Conservation (phyloP, 2,329 filamentous ascomycete genomes). For the Nannizziopsis barbatae region DNA sequence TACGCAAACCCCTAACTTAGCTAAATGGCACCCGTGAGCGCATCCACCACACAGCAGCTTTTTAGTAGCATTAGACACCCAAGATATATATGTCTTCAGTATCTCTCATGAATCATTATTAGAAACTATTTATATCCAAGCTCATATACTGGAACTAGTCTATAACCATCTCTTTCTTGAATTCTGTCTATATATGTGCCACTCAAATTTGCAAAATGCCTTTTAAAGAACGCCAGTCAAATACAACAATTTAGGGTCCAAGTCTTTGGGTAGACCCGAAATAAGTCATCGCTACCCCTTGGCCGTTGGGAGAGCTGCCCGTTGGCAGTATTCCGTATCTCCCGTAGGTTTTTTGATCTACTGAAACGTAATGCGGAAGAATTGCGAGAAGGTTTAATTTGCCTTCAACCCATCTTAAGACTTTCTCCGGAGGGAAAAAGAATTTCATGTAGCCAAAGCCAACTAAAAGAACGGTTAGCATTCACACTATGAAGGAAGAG, state of each 20-base stretch:
- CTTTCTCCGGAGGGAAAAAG: conserved; percentile 78
- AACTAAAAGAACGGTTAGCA: conserved; percentile 39
- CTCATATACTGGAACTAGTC: conserved; percentile 3
- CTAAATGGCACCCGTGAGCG: too few species aligned
- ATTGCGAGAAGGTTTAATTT: conserved; percentile 76
- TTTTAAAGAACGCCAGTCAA: neutral
- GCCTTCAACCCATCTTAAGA: conserved; percentile 74
- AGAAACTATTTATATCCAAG: conserved; percentile 6
- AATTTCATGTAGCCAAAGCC: conserved; percentile 82
- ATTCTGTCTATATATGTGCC: neutral
- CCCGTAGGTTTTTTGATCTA: conserved; percentile 92
- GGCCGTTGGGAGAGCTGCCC: conserved; percentile 23
- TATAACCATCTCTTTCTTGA: neutral
- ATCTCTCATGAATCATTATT: conserved; percentile 8
- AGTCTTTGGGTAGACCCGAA: conserved; percentile 54
- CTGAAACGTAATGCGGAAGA: conserved; percentile 81
- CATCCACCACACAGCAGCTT: neutral
- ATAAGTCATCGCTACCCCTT: conserved; percentile 45
- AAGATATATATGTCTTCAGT: neutral
- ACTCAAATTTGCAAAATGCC: neutral
- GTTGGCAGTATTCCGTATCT: conserved; percentile 78
- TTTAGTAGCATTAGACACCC: neutral
- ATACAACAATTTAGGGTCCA: conserved; percentile 42
- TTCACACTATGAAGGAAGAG: neutral
- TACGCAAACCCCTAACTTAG: neutral